Conservation (phyloP, 495 filamentous ascomycete genomes). For the Emericellopsis terricola region DNA sequence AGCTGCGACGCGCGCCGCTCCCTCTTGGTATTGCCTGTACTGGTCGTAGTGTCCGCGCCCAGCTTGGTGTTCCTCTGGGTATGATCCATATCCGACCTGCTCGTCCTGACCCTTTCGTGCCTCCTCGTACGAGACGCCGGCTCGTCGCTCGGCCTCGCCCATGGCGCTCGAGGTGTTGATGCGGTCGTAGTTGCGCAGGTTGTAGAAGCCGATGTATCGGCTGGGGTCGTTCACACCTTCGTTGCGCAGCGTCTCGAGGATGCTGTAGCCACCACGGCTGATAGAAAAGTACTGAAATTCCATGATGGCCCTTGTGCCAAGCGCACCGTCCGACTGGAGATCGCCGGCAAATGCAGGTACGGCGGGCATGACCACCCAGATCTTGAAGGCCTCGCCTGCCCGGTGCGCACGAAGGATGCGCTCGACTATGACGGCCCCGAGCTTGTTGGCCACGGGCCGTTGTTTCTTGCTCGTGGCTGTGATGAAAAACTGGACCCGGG, state of each 20-base stretch:
- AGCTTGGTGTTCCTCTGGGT: constrained; percentile 5
- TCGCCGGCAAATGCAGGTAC: constrained; percentile 88
- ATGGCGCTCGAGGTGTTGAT: constrained; percentile 57
- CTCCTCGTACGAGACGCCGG: constrained; percentile 56
- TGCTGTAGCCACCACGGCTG: constrained; percentile 69
- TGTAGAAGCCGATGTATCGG: constrained; percentile 89
- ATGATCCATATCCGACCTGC: constrained; percentile 11
- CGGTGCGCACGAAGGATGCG: constrained; percentile 65
- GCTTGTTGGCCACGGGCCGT: constrained; percentile 67
- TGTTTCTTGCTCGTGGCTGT: constrained; percentile 66
- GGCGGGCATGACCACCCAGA: constrained; percentile 73
- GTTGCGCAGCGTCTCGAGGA: constrained; percentile 59
- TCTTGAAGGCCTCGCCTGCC: constrained; percentile 56
- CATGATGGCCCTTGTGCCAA: constrained; percentile 89
- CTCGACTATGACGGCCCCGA: constrained; percentile 77
- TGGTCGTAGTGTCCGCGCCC: constrained; percentile 11
- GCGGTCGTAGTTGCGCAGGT: constrained; percentile 81
- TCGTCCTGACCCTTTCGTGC: constrained; percentile 52
- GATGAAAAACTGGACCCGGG: constrained; percentile 59
- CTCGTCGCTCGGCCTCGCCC: constrained; percentile 41
- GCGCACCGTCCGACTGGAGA: constrained; percentile 53
- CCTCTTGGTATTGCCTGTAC: constrained; percentile 47
- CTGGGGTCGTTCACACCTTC: constrained; percentile 49
- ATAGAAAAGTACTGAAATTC: constrained; percentile 77
- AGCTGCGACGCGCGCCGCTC: constrained; percentile 32